Base-by-base conservation (phyloP, 345 rosid species). In the Lepidium didymum region DNA sequence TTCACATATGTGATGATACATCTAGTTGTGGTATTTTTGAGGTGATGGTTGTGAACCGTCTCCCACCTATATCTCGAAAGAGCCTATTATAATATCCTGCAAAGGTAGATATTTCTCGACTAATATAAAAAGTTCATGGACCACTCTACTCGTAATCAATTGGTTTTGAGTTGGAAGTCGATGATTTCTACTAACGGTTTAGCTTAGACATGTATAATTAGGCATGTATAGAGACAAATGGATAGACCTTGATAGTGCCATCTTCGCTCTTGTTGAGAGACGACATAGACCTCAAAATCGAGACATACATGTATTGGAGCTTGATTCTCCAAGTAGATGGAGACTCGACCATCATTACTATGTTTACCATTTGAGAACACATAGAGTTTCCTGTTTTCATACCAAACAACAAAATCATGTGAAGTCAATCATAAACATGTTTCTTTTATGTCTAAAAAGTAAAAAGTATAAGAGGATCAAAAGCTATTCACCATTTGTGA, bases 281-380 rank as follows among this genome's bases (percentile, higher is more conserved):
- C 35, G 11, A 62, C 56, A 44, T 23, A 53, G 69, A 72, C 0
- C 23, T 64, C 18, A 56, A 8, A 64, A 13, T 6, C 4, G 2
- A 64, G 1, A 1, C 2, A 1, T 4, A 1, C 51, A 56, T 7
- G 38, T 29, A 62, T 2, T 5, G 64, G 0, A 38, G 8, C 16
- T 56, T 64, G 76, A 19, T 19, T 45, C 70, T 1, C 18, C 47
- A 64, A 37, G 65, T 15, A 56, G 23, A 72, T 56, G 3, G 69
- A 44, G 14, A 71, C 64, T 45, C 46, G 25, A 6, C 33, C 62
- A 8, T 36, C 62, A 8, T 36, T 44, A 3, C 7, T 43, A 11
- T 1, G 1, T 7, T 10, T 16, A 23, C 75, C 69, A 55, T 46
- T 55, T 55, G 70, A 69, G 40, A 27, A 45, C 58, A 63, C 69